Conservation (phyloP, 352 stramenopile species). For the Aphanomyces astaci region DNA sequence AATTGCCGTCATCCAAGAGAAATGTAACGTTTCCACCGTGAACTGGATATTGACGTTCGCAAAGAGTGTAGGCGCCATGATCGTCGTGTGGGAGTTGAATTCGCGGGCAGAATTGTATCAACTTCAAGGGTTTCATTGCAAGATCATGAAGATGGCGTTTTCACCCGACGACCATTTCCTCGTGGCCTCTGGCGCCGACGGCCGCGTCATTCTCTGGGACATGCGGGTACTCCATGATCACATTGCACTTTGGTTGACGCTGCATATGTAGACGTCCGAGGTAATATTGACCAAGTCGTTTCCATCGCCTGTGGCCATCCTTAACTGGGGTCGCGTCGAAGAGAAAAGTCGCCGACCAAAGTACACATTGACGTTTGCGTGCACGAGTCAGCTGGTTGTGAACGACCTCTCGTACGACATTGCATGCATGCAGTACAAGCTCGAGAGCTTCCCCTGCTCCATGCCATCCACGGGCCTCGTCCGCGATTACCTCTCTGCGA, state of each 20-base stretch:
- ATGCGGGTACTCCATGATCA: conserved; percentile 56
- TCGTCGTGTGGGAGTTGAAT: conserved; percentile 45
- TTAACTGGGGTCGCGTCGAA: conserved; percentile 61
- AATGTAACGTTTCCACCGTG: too few relatives aligned
- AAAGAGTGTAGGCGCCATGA: conserved; percentile 33
- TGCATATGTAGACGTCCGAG: conserved; percentile 45
- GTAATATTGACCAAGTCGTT: conserved; percentile 63
- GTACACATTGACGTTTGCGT: conserved; percentile 56
- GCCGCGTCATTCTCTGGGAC: conserved; percentile 64
- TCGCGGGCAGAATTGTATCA: conserved; percentile 40
- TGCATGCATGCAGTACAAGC: conserved; percentile 64
- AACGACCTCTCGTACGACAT: conserved; percentile 69
- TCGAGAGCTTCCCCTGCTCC: conserved; percentile 50
- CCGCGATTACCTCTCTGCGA: conserved; percentile 57
- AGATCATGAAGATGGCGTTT: conserved; percentile 59
- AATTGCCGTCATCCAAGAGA: conserved; percentile 27
- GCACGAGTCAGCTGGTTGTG: conserved; percentile 54
- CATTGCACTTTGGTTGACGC: too few relatives aligned
- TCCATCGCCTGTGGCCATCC: conserved; percentile 46
- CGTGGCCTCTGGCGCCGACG: conserved; percentile 54
- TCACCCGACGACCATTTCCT: conserved; percentile 74
- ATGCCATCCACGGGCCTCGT: conserved; percentile 68
- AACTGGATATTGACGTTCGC: too few relatives aligned
- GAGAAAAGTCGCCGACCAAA: conserved; percentile 61
- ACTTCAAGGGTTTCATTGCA: conserved; percentile 48